A percentile compares a stretch with the other conserved stretches of the same genome.
These are phyloP conservation scores for Helenozyma rhizophorensis DNA, from an alignment of 805 yeast genomes.

Conservation along the genomic window DNA sequence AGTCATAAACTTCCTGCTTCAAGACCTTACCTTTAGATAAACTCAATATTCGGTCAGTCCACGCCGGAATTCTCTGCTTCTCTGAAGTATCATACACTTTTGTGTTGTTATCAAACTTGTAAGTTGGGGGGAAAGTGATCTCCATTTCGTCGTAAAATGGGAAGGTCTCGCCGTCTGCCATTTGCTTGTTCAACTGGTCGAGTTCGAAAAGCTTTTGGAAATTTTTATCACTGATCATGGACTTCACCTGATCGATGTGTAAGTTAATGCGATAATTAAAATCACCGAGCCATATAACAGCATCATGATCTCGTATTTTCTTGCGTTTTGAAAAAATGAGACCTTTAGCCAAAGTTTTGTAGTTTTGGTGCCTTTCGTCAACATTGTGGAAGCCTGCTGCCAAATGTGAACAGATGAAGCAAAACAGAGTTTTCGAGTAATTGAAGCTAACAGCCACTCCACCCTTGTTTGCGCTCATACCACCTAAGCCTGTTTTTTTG, in stretches of 20 bases:
- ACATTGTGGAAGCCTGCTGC: constrained; percentile 88
- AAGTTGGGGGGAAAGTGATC: constrained; percentile 83
- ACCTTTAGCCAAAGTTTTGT: constrained; percentile 70
- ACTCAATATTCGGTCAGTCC: constrained; percentile 90
- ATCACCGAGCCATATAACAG: constrained; percentile 89
- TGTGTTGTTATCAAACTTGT: constrained; percentile 88
- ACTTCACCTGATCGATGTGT: constrained; percentile 66
- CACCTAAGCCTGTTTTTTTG: constrained; percentile 92
- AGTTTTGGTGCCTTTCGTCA: constrained; percentile 83
- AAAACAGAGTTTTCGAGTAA: constrained; percentile 63
- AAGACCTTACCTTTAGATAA: constrained; percentile 52
- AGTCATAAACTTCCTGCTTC: constrained; percentile 55
- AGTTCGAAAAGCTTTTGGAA: constrained; percentile 52
- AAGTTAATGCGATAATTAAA: constrained; percentile 79
- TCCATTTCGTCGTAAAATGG: constrained; percentile 80
- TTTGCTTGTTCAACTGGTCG: constrained; percentile 79
- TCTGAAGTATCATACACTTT: constrained; percentile 82
- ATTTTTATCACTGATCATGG: constrained; percentile 42
- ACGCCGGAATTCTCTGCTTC: constrained; percentile 90
- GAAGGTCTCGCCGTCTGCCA: constrained; percentile 68
- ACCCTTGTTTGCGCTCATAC: constrained; percentile 80
- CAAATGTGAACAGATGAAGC: constrained; percentile 81
- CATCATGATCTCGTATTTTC: constrained; percentile 71
- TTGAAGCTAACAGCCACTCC: constrained; percentile 69
- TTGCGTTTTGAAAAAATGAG: constrained; percentile 54